Evolutionary conservation across 139 green algal species (phyloP).

Genomic region (Monoraphidium neglectum): DNA sequence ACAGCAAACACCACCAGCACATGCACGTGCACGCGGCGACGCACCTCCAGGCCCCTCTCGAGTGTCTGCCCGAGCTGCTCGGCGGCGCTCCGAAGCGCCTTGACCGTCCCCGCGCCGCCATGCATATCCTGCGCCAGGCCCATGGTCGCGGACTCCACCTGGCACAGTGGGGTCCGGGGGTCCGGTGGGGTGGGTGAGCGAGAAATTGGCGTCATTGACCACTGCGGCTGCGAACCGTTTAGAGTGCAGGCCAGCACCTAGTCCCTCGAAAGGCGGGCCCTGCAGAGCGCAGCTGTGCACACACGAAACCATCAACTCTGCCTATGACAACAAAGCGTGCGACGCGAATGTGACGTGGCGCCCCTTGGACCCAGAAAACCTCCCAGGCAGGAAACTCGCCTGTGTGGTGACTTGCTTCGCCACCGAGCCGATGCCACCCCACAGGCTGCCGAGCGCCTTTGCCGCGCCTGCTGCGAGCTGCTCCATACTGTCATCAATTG

Average conservation of each 20-base stretch:
- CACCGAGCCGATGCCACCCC: constrained; percentile 35
- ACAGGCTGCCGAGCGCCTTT: constrained; percentile 45
- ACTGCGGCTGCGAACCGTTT: too few species aligned
- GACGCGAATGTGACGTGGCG: too few species aligned
- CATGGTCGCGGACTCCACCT: constrained; percentile 36
- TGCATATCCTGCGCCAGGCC: constrained; percentile 38
- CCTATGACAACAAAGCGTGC: constrained; percentile 8
- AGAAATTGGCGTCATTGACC: too few species aligned
- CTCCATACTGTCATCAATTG: constrained; percentile 52
- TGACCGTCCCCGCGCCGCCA: background rate
- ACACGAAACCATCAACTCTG: constrained; percentile 1
- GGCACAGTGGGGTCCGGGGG: background rate
- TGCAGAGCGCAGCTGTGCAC: background rate
- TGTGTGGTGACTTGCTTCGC: background rate
- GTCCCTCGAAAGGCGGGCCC: background rate
- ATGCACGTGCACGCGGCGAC: background rate
- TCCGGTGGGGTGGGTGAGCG: background rate
- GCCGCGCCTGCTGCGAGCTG: constrained; percentile 43
- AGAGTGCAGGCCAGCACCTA: constrained; percentile 3
- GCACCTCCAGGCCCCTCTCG: constrained; percentile 43
- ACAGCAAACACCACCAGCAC: background rate
- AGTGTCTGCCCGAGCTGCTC: constrained; percentile 21
- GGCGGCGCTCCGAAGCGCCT: constrained; percentile 9
- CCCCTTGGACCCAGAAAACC: background rate
- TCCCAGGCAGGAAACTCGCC: background rate